Percentiles rank a stretch among this genome's conserved stretches.
Evolutionary conservation across 257 asterid genomes (phyloP).

Genomic region (Solanum microdontum): DNA sequence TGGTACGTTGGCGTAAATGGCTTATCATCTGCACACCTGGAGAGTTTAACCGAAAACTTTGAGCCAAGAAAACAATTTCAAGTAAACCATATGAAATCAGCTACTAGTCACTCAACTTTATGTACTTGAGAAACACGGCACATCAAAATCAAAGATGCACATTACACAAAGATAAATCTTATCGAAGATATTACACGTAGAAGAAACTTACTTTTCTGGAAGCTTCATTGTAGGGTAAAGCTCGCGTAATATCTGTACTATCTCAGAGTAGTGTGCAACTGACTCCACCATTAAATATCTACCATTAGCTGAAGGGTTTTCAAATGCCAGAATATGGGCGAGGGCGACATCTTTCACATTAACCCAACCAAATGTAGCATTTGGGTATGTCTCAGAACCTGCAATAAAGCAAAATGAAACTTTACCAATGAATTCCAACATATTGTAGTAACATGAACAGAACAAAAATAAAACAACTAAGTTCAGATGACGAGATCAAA

Average conservation of each 20-base stretch:
- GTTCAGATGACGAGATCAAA: not conserved
- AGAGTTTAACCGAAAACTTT: not conserved
- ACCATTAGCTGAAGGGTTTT: conserved; percentile 57
- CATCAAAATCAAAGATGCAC: not conserved
- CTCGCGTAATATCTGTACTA: conserved; percentile 32
- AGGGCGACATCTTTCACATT: conserved; percentile 64
- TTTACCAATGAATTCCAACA: not conserved
- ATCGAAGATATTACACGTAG: not conserved
- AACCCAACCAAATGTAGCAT: conserved; percentile 41
- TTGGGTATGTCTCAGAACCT: conserved; percentile 56
- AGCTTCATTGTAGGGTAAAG: conserved; percentile 44
- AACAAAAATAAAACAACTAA: not conserved
- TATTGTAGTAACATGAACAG: not conserved
- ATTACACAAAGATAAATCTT: not conserved
- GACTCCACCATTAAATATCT: conserved; percentile 52
- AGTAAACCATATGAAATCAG: not conserved
- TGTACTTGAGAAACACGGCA: not conserved
- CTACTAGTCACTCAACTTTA: not conserved
- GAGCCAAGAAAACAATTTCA: not conserved
- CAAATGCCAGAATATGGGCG: conserved; percentile 62
- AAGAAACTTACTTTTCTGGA: conserved; percentile 51
- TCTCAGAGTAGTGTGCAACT: conserved; percentile 39
- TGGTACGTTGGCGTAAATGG: not conserved
- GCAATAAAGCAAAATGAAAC: not conserved
- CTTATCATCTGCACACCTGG: not conserved